phyloP scores from a whole-genome alignment of 1,284 basidiomycete species.

The Pseudozyma tsukubaensis region DNA sequence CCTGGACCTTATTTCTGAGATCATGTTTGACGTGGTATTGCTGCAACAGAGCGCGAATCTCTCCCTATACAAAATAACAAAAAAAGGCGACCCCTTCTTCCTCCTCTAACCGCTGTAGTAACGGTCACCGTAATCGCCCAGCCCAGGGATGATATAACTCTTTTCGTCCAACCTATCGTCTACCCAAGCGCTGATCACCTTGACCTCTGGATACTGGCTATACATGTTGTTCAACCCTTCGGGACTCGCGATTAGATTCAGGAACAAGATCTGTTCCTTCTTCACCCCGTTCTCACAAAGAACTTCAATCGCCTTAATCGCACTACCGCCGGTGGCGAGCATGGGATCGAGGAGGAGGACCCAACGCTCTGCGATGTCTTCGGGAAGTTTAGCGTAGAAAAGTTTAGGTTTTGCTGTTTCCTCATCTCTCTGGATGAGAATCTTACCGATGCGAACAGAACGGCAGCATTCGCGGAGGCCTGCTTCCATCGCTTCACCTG shows the following conservation, averaged over 20 bases:
- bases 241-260: conserved; percentile 93
- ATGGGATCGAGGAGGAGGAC: conserved; percentile 96
- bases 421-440: conserved; percentile 71
- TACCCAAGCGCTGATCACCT: conserved; percentile 93
- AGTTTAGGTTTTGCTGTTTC: conserved; percentile 66
- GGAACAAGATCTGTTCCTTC: conserved; percentile 88
- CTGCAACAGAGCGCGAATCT: too few species aligned
- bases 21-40: too few species aligned
- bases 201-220: conserved; percentile 80
- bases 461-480: conserved; percentile 91
- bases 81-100: too few species aligned
- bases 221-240: conserved; percentile 89
- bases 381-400: conserved; percentile 81
- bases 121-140: conserved; percentile 66
- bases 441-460: conserved; percentile 62
- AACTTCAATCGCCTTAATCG: conserved; percentile 96
- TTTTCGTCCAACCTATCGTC: conserved; percentile 90
- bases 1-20: too few species aligned
- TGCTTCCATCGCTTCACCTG: conserved; percentile 71
- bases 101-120: conserved; percentile 58
- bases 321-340: conserved; percentile 95
- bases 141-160: conserved; percentile 69
- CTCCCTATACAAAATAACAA: too few species aligned
- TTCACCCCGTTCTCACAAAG: conserved; percentile 84
- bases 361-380: conserved; percentile 90